Conservation (phyloP, 1,139 yeast species). For the Kodamaea plutei region DNA sequence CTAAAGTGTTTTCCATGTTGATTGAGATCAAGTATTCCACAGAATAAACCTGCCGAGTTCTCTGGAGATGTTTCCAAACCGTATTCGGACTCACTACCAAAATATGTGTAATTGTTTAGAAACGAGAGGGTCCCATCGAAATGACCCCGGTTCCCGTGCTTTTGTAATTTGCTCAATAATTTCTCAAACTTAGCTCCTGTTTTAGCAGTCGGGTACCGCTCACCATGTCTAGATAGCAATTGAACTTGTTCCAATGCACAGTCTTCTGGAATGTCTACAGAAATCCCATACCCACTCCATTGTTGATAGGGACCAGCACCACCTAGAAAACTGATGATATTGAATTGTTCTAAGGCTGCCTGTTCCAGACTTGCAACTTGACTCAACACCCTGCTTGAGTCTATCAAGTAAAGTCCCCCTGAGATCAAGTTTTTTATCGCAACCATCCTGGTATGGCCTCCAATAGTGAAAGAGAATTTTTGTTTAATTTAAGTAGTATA, state of each 20-base stretch:
- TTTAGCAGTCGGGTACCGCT: conserved; percentile 28
- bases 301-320: conserved; percentile 38
- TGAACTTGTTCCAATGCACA: conserved; percentile 36
- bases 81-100: conserved; percentile 11
- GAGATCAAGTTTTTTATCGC: conserved; percentile 7
- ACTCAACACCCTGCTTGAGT: conserved; percentile 5
- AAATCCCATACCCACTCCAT: conserved; percentile 31
- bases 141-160: conserved; percentile 11
- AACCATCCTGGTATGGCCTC: no score
- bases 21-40: conserved; percentile 28
- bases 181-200: conserved; percentile 21
- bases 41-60: conserved; percentile 13
- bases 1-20: conserved; percentile 34
- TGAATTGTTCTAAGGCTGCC: conserved; percentile 28
- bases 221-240: conserved; percentile 35
- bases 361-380: conserved; percentile 26
- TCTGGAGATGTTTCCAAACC: conserved; percentile 17
- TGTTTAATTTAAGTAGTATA: no score
- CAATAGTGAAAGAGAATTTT: no score
- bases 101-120: conserved; percentile 6
- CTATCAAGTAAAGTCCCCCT: conserved; percentile 5
- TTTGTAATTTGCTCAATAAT: conserved; percentile 19
- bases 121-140: conserved; percentile 6
- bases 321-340: conserved; percentile 28
- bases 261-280: conserved; percentile 29